Conservation (phyloP, 2,329 filamentous ascomycete species). For the Epichloe baconii region DNA sequence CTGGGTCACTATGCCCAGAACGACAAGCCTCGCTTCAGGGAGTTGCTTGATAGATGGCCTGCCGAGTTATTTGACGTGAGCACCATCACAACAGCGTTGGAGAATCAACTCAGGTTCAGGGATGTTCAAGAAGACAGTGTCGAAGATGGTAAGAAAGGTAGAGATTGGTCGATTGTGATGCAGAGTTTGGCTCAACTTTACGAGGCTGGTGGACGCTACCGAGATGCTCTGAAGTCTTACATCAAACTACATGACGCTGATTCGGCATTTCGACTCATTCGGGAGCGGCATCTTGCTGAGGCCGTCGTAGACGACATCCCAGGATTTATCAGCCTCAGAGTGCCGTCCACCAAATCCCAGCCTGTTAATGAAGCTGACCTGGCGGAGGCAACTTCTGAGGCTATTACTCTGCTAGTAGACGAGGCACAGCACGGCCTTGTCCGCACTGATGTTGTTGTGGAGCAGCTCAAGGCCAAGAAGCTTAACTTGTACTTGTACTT, state of each 20-base stretch:
- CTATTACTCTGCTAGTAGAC: conserved; percentile 74
- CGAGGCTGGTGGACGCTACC: conserved; percentile 64
- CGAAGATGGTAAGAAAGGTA: conserved; percentile 56
- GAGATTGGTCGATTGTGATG: conserved; percentile 84
- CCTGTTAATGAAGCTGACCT: conserved; percentile 57
- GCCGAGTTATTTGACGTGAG: conserved; percentile 71
- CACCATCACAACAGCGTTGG: conserved; percentile 63
- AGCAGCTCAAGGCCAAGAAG: conserved; percentile 57
- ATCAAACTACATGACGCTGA: conserved; percentile 88
- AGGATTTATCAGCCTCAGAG: conserved; percentile 75
- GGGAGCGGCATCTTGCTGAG: conserved; percentile 80
- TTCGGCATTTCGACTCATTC: conserved; percentile 72
- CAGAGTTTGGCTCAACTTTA: conserved; percentile 76
- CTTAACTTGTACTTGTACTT: conserved; percentile 74
- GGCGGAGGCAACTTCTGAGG: conserved; percentile 67
- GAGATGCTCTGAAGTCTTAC: conserved; percentile 78
- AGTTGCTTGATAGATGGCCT: conserved; percentile 73
- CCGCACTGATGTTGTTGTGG: conserved; percentile 61
- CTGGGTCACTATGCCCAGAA: conserved; percentile 76
- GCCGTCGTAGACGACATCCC: conserved; percentile 82
- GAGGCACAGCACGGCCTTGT: conserved; percentile 86
- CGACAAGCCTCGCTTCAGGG: conserved; percentile 62
- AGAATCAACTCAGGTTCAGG: conserved; percentile 67
- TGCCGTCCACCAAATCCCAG: conserved; percentile 56
- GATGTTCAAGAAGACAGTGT: conserved; percentile 65